Evolutionary conservation across 2,329 filamentous ascomycete genomes (phyloP).

Genomic region (Paraphaeosphaeria sporulosa): DNA sequence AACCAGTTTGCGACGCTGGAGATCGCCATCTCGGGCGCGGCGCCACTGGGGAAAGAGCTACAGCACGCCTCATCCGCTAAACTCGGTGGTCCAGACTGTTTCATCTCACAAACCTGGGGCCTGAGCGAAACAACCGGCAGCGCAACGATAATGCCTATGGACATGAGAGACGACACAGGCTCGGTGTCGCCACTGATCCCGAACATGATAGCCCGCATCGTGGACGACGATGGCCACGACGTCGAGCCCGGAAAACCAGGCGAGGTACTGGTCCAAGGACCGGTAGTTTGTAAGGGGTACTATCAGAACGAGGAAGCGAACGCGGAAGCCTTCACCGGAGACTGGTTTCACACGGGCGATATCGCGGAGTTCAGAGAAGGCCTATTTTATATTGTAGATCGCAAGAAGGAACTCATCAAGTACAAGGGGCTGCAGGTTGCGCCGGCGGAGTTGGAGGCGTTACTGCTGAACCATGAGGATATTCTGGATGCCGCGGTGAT

Average conservation of each 20-base stretch:
- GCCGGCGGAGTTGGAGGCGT: slow-evolving; percentile 52
- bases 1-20: slow-evolving; percentile 62
- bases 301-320: slow-evolving; percentile 74
- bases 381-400: slow-evolving; percentile 87
- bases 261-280: slow-evolving; percentile 71
- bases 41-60: slow-evolving; percentile 61
- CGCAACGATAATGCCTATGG: slow-evolving; percentile 24
- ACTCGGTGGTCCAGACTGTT: slow-evolving; percentile 50
- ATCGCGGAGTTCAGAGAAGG: slow-evolving; percentile 76
- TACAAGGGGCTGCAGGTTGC: slow-evolving; percentile 51
- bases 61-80: slow-evolving; percentile 59
- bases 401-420: slow-evolving; percentile 52
- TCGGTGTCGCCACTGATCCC: slow-evolving; percentile 27
- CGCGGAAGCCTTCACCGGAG: slow-evolving; percentile 71
- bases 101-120: slow-evolving; percentile 63
- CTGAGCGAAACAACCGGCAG: slow-evolving; percentile 60
- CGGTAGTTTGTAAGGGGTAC: slow-evolving; percentile 79
- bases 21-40: slow-evolving; percentile 60
- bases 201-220: slow-evolving; percentile 26
- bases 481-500: slow-evolving; percentile 53
- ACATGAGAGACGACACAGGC: slow-evolving; percentile 22
- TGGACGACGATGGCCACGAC: slow-evolving; percentile 49
- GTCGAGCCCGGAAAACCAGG: slow-evolving; percentile 65
- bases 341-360: slow-evolving; percentile 87
- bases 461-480: slow-evolving; percentile 43